Base-by-base conservation (phyloP, 2,329 filamentous ascomycete genomes). In the Penicillium sp. region DNA sequence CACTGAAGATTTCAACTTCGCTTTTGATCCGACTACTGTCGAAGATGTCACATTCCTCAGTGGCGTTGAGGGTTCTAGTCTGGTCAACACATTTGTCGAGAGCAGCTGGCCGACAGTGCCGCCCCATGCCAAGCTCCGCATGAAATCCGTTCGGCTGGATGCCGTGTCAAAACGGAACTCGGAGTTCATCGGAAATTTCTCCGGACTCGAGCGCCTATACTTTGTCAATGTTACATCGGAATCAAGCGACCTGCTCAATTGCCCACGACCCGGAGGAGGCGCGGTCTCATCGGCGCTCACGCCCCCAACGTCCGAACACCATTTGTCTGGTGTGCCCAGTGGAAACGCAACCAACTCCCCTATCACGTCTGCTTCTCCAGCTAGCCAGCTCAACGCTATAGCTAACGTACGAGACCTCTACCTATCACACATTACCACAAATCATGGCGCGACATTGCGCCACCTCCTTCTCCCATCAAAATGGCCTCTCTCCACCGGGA, bases 381-480 rank as follows among this genome's bases (percentile, higher is more conserved):
- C 66, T 56, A 60, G 59, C 54, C 59, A 66, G 31, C 62, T 64
- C 31, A 63, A 69, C 65, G 37, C 71, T 64, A 60, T 65, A 66
- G 69, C 56, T 60, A 71, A 56, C 63, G 69, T 79, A 13, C 69
- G 76, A 38, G 70, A 80, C 55, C 74, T 77, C 15, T 84, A 82
- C 64, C 69, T 87, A 6, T 78, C 81, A 27, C 77, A 73, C 37
- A 78, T 87, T 57, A 77, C 81, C 21, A 69, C 73, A 2, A 75
- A 80, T 41, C 82, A 86, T 62, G 81, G 81, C 40, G 62, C 75
- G 23, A 81, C 75, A 2, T 69, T 88, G 41, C 79, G 78, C 43
- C 82, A 85, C 62, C 78, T 88, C 6, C 77, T 87, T 2, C 78
- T 88, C 5, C 78, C 80, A 3, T 79, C 84, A 35, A 75, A 79